Percentiles rank a stretch among this genome's conserved stretches.
phyloP scores from a whole-genome alignment of 225 moss, liverwort and hornwort genomes.

The Neckera pumila region DNA sequence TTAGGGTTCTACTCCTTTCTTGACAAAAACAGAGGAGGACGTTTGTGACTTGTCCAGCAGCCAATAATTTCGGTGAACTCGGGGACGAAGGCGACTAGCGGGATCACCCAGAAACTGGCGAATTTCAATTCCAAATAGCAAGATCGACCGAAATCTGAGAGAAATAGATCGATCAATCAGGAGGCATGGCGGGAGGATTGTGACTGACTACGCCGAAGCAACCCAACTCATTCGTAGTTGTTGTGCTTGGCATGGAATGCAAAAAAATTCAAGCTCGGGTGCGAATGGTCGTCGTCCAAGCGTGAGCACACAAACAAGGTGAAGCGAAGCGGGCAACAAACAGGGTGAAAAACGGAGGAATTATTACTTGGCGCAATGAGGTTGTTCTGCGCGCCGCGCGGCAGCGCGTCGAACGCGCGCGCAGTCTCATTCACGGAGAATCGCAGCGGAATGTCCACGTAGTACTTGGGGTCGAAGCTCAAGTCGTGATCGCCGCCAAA shows the following conservation, averaged over 20 bases:
- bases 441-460: slow-evolving; percentile 49
- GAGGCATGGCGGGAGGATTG: background rate
- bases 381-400: slow-evolving; percentile 14
- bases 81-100: background rate
- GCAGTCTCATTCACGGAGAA: slow-evolving; percentile 30
- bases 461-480: slow-evolving; percentile 61
- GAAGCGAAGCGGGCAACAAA: background rate
- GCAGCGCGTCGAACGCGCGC: slow-evolving; percentile 31
- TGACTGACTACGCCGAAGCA: background rate
- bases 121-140: background rate
- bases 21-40: background rate
- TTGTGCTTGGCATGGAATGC: background rate
- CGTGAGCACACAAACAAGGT: background rate
- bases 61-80: background rate
- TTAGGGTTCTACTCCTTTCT: background rate
- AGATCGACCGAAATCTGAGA: background rate
- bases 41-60: background rate
- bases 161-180: background rate
- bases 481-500: slow-evolving; percentile 11
- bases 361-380: slow-evolving; percentile 25
- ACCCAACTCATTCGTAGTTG: background rate
- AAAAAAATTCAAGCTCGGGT: background rate
- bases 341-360: background rate
- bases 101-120: background rate
- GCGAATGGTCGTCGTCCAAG: background rate